Percentiles rank a stretch among this genome's conserved stretches.
Evolutionary conservation across 192 early-diverging fungal species (phyloP).

Genomic region (Rhizophagus sp.): DNA sequence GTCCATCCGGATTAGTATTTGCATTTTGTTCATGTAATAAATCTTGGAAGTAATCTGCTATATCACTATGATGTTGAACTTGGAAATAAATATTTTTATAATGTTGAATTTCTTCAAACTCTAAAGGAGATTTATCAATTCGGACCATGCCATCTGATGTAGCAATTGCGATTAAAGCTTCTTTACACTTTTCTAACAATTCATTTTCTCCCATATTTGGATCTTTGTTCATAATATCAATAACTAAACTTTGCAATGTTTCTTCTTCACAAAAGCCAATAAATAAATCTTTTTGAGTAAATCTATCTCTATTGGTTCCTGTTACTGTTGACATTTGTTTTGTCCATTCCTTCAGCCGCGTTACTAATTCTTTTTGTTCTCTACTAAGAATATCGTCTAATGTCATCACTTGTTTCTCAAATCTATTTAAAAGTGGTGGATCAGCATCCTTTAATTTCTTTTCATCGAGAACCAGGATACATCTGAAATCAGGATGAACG

Average conservation of each 20-base stretch:
- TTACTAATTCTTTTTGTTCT: background rate
- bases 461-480: conserved; percentile 31
- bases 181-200: conserved; percentile 5
- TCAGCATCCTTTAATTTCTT: conserved; percentile 25
- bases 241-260: conserved; percentile 32
- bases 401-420: conserved; percentile 29
- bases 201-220: background rate
- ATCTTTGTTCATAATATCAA: background rate
- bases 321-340: background rate
- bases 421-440: conserved; percentile 31
- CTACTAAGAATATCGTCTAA: conserved; percentile 13
- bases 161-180: conserved; percentile 9
- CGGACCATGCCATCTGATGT: conserved; percentile 29
- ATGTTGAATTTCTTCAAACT: conserved; percentile 1
- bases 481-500: conserved; percentile 27
- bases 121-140: conserved; percentile 1
- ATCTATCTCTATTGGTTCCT: background rate
- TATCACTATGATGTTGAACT: conserved; percentile 13
- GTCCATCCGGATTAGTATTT: background rate
- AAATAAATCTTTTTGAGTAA: conserved; percentile 19
- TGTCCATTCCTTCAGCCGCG: background rate
- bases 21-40: background rate
- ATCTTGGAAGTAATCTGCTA: conserved; percentile 18
- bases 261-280: conserved; percentile 30
- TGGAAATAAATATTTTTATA: conserved; percentile 26